phyloP scores from a whole-genome alignment of 371 early-diverging fungal species.

The Syncephalis plumigaleata region DNA sequence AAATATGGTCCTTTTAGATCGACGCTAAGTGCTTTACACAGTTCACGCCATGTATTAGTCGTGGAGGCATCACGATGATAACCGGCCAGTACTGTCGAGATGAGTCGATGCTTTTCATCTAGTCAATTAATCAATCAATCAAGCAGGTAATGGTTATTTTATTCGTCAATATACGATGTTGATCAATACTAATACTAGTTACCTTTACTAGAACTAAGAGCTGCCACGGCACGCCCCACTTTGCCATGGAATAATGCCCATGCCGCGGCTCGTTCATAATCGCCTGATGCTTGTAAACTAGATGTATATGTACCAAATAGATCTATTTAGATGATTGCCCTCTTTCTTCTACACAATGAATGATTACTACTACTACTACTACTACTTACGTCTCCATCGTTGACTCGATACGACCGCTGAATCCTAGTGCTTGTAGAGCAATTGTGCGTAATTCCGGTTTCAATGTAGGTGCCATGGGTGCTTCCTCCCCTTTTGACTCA shows the following conservation, averaged over 20 bases:
- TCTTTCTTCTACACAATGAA: too few relatives aligned
- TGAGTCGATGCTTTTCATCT: constrained; percentile 62
- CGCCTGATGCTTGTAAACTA: constrained; percentile 42
- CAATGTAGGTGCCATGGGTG: constrained; percentile 27
- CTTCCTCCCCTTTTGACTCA: constrained; percentile 12
- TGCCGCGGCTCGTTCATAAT: constrained; percentile 71
- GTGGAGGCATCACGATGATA: constrained; percentile 11
- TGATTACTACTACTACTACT: neutral
- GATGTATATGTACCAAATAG: neutral
- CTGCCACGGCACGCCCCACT: constrained; percentile 50
- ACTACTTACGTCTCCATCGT: constrained; percentile 28
- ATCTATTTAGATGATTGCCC: too few relatives aligned
- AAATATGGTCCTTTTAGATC: constrained; percentile 57
- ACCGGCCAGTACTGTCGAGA: constrained; percentile 60
- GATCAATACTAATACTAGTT: constrained; percentile 1
- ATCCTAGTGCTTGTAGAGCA: constrained; percentile 20
- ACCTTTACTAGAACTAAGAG: constrained; percentile 42
- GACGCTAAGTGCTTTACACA: constrained; percentile 35
- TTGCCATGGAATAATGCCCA: constrained; percentile 70
- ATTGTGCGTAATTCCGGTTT: constrained; percentile 37
- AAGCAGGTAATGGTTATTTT: neutral
- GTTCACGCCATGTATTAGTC: constrained; percentile 33
- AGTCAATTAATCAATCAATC: neutral
- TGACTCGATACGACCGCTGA: too few relatives aligned
- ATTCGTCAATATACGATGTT: neutral